Evolutionary conservation across 345 rosid genomes (phyloP), one percentile per base, ranked within the genome.

Genomic region (Citrus hindsii): DNA sequence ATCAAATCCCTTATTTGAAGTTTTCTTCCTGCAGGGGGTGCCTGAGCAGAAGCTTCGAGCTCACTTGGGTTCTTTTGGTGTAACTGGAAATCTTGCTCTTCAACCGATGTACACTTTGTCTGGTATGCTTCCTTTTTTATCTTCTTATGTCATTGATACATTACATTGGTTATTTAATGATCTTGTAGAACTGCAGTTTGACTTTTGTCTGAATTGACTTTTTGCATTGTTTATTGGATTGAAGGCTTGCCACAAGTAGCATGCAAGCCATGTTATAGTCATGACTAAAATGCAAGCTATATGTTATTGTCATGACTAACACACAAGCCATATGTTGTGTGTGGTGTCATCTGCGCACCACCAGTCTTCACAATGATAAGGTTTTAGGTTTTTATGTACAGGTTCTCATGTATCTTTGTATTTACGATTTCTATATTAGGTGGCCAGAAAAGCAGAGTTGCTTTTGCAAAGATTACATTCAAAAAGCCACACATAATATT

Each of bases 371-470:
- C 77, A 63, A 35, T 67, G 77, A 24, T 40, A 37, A 12, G 51
- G 42, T 25, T 64, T 60, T 25, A 53, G 59, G 18, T 24, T 59
- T 27, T 6, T 48, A 51, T 28, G 12, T 66, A 46, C 16, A 16
- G n/a, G 6, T 38, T 25, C 37, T 27, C 10, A 3, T 35, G 9
- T 48, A 59, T 55, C 25, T 78, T 73, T 79, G 56, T 38, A 24
- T 61, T 69, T 64, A 16, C 79, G 27, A 75, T 68, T 65, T 5
- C 70, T 67, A 46, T 71, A 67, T 63, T 77, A 93, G 99, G 99
- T 85, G 99, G 99, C 81, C 99, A 96, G 89, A 96, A 96, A 85
- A 96, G 98, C 83, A 92, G 99, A 88, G 99, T 94, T 60, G 99
- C 99, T 40, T 96, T 96, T 86, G 94, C 99, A 12, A 96, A 93